Evolutionary conservation across 768 basidiomycete species (phyloP), one percentile per base, ranked within the genome.

Genomic region (Suillus placidus): DNA sequence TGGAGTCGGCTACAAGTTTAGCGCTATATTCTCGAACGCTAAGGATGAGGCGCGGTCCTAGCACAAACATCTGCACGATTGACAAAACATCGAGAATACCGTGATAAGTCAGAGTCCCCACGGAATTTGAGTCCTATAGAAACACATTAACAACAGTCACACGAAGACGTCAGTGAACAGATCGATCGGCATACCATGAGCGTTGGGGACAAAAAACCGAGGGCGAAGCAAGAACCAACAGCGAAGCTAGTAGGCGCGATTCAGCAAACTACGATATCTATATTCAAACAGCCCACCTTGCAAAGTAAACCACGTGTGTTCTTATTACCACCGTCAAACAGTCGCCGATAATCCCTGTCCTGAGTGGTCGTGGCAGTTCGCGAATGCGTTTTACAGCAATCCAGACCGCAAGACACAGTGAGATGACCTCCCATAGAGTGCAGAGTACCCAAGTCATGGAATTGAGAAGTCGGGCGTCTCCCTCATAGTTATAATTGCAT

Each of bases 31-130:
- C 37, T 58, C 57, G 57, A 26, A 58, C 16, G 57, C 57, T 26
- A 12, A 58, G 37, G 37, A 58, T 58, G 16, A 58, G 57, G 57
- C 57, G 57, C 18, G 57, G 57, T 40, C 57, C 57, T 16, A 58
- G 37, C 14, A 58, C 8, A 3, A 58, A 58, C 57, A 58, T 38
- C 23, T 58, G 57, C 5, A 12, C 8, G 16, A 58, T 1, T 6
- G 23, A 26, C 14, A 38, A 23, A 26, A 38, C 23, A 38, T 38
- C 14, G 26, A 40, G 14, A 26, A 38, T 9, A 10, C 57, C 26
- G 9, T 5, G 23, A 40, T 38, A 38, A 18, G 10, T 3, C 4
- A 6, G 3, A 32, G 18, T 20, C 18, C 30, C 52, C 18, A 32
- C 18, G 10, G 30, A 54, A 16, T 16, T 10, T 18, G 57, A 58